These are phyloP conservation scores for Coleophoma eucalyptorum DNA, from an alignment of 2,329 filamentous ascomycete genomes.

Conservation along the genomic window DNA sequence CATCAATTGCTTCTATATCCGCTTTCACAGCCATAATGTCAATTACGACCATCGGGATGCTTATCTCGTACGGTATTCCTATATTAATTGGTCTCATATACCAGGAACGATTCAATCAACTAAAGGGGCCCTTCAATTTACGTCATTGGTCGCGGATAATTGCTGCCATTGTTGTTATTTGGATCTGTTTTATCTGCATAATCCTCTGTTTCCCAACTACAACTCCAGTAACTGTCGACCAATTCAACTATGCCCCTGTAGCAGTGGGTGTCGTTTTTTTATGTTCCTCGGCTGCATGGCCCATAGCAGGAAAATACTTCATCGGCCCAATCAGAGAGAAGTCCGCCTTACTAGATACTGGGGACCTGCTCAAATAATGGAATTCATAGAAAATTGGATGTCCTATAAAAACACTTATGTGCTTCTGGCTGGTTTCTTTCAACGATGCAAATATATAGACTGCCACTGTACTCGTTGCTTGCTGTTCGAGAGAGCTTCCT, in stretches of 20 bases:
- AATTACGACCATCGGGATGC: conserved; percentile 55
- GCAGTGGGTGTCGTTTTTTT: conserved; percentile 53
- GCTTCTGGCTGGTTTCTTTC: too few species aligned
- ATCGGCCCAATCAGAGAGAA: too few species aligned
- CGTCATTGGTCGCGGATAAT: conserved; percentile 39
- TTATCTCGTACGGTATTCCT: conserved; percentile 54
- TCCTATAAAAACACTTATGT: too few species aligned
- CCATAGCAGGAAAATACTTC: too few species aligned
- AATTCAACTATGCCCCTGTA: conserved; percentile 55
- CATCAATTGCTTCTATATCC: conserved; percentile 48
- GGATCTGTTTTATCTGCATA: conserved; percentile 52
- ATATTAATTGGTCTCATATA: conserved; percentile 51
- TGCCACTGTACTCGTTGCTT: too few species aligned
- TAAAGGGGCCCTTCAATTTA: conserved; percentile 54
- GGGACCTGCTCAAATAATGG: too few species aligned
- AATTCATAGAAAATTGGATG: too few species aligned
- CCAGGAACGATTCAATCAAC: conserved; percentile 38
- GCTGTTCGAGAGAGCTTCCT: too few species aligned
- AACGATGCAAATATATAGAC: too few species aligned
- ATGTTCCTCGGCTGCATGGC: conserved; percentile 17
- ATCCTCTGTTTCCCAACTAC: conserved; percentile 53
- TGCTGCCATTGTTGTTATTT: conserved; percentile 41
- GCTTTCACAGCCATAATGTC: conserved; percentile 55
- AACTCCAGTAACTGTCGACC: conserved; percentile 52
- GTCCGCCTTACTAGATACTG: too few species aligned